Evolutionary conservation across 441 rosid species (phyloP).

Genomic region (Manihot esculenta): DNA sequence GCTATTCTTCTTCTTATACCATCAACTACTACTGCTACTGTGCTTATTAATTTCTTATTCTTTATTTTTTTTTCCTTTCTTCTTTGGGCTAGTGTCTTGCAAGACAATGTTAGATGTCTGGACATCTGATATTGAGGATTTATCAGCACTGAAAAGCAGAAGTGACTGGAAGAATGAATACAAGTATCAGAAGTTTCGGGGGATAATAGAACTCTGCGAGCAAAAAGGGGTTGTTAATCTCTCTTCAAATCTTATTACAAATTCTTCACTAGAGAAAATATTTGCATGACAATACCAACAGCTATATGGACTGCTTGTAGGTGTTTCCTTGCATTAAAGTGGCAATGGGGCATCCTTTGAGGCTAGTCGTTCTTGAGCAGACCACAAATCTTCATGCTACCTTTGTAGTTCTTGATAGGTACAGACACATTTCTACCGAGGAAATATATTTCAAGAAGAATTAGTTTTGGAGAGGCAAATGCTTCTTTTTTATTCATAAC

Average conservation of each 20-base stretch:
- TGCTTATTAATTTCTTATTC: background rate
- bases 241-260: background rate
- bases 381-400: constrained; percentile 39
- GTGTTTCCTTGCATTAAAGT: constrained; percentile 35
- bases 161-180: constrained; percentile 28
- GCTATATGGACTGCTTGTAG: constrained; percentile 14
- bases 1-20: background rate
- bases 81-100: constrained; percentile 34
- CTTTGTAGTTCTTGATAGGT: constrained; percentile 42
- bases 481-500: too few relatives aligned
- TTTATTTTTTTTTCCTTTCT: background rate
- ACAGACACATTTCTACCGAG: background rate
- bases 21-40: background rate
- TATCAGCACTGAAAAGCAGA: constrained; percentile 18
- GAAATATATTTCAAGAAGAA: background rate
- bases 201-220: constrained; percentile 33
- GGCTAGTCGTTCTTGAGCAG: constrained; percentile 41
- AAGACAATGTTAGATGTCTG: constrained; percentile 39
- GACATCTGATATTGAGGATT: constrained; percentile 32
- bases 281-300: too few relatives aligned
- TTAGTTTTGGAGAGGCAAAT: too few relatives aligned
- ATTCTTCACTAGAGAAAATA: background rate
- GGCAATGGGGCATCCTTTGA: constrained; percentile 40
- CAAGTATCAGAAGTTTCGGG: constrained; percentile 33
- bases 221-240: constrained; percentile 30